These are phyloP conservation scores for Colletotrichum sp. DNA, from an alignment of 2,329 filamentous ascomycete genomes.

Conservation along the genomic window DNA sequence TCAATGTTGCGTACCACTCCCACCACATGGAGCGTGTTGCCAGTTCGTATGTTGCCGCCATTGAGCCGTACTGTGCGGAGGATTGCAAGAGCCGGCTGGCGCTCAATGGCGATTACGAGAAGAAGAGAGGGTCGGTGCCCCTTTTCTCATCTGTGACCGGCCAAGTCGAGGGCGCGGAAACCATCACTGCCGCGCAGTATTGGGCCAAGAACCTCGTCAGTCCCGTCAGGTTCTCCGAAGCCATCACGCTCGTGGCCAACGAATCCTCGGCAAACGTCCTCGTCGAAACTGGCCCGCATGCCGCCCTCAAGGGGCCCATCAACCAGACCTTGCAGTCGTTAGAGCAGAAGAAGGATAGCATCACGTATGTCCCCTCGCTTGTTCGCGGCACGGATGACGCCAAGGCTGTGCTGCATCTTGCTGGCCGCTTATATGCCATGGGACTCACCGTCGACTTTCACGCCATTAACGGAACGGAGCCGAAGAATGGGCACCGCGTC, in stretches of 20 bases:
- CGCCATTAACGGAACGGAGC: background rate
- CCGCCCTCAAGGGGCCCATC: background rate
- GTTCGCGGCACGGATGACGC: background rate
- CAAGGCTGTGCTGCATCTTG: background rate
- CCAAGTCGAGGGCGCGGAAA: background rate
- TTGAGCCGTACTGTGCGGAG: background rate
- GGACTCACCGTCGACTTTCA: background rate
- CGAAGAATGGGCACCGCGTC: background rate
- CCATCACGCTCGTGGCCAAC: background rate
- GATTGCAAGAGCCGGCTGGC: background rate
- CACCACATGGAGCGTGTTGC: background rate
- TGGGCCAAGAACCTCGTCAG: background rate
- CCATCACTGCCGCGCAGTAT: background rate
- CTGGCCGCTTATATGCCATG: background rate
- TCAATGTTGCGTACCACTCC: background rate
- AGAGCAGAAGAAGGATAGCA: background rate
- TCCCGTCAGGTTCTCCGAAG: background rate
- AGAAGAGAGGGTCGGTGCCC: background rate
- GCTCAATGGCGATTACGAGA: background rate
- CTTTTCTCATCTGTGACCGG: background rate
- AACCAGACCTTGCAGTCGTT: background rate
- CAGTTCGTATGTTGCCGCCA: background rate
- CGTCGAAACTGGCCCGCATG: background rate
- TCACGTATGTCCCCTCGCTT: background rate
- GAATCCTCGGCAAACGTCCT: background rate